Evolutionary conservation across 2,329 filamentous ascomycete genomes (phyloP), one percentile per base, ranked within the genome.

Genomic region (Ramichloridium luteum): DNA sequence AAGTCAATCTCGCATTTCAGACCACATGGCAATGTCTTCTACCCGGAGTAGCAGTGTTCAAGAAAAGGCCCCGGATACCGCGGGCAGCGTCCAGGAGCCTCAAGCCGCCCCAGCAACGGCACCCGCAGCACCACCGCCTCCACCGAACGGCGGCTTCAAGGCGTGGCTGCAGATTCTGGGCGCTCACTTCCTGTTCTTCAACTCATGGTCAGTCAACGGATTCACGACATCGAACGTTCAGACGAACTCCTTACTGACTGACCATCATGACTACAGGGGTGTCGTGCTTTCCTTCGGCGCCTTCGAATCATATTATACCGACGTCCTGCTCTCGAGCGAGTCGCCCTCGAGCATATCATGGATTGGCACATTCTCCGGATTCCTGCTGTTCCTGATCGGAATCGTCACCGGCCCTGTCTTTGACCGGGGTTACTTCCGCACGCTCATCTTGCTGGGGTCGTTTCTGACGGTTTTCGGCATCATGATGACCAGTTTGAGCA

Each of bases 331-430:
- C 3, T 44, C 49, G 4, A 36, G 35, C 4, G 52, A 54, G 1
- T 52, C 44, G 3, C 51, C 62, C 2, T 64, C 60, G 2, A 15
- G 27, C 12, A 62, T 70, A 37, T 62, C 64, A 20, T 68, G 63
- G 59, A 65, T 68, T 33, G 64, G 64, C 22, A 62, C 64, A 2
- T 45, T 65, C 8, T 60, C 67, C 36, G 58, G 60, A 3, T 67
- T 67, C 43, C 55, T 70, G 10, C 53, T 70, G 12, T 56, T 68
- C 40, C 53, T 64, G 22, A 47, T 64, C 13, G 64, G 64, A 9
- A 56, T 65, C 26, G 47, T 68, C 10, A 59, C 62, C 2, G 66
- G 67, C 2, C 65, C 65, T 3, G 40, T 69, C 2, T 67, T 64
- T 36, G 67, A 71, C 46, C 16, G 31, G 5, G 66, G 67, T 6